These are phyloP conservation scores for Xanthoparmelia taractica DNA, from an alignment of 495 filamentous ascomycete species.

Conservation along the genomic window DNA sequence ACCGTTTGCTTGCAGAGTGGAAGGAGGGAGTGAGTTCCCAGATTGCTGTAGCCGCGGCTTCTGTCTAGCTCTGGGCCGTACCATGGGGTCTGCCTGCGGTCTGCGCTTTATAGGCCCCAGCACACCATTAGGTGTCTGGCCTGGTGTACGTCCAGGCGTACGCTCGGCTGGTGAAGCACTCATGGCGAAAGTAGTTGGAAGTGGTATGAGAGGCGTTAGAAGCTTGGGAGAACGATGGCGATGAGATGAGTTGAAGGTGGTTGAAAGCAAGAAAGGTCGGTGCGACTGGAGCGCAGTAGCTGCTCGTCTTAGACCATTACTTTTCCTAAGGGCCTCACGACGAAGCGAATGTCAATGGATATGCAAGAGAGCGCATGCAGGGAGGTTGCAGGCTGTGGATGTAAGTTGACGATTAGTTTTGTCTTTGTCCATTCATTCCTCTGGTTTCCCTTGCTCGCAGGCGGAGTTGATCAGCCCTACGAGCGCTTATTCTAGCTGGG, in stretches of 20 bases:
- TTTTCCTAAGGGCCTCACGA: background rate
- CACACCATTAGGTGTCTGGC: constrained; percentile 37
- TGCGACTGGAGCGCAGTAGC: constrained; percentile 1
- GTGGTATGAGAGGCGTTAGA: background rate
- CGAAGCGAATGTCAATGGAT: background rate
- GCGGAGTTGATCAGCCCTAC: background rate
- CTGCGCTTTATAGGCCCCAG: constrained; percentile 35
- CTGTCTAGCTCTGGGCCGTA: constrained; percentile 52
- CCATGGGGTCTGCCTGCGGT: constrained; percentile 58
- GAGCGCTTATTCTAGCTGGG: background rate
- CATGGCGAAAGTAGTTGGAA: constrained; percentile 34
- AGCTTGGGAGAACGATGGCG: background rate
- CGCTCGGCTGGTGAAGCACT: constrained; percentile 49
- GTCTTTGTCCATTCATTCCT: constrained; percentile 1
- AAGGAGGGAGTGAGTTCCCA: background rate
- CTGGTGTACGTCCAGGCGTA: constrained; percentile 38
- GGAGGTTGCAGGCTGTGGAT: constrained; percentile 1
- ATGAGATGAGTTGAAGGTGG: background rate
- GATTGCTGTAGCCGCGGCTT: constrained; percentile 8
- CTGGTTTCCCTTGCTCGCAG: background rate
- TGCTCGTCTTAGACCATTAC: background rate
- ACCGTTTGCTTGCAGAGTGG: constrained; percentile 14
- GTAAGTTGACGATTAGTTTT: background rate
- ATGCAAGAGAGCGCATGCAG: background rate
- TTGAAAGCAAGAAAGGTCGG: background rate